Percentiles rank a stretch among this genome's conserved stretches.
phyloP scores from a whole-genome alignment of 169 alveolate species.

The Neospora caninum region DNA sequence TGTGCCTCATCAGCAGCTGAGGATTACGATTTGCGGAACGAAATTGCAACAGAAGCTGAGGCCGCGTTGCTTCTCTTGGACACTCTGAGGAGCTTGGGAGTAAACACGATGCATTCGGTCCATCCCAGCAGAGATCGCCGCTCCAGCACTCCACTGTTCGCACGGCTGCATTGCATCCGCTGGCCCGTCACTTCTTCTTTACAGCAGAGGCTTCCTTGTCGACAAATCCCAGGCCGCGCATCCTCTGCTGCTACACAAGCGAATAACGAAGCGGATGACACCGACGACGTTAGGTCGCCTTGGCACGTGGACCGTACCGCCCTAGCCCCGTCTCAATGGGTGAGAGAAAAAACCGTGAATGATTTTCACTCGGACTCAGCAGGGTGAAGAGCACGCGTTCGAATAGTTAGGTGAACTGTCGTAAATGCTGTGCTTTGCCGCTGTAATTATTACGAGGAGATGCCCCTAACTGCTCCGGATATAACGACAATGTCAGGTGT shows the following conservation, averaged over 20 bases:
- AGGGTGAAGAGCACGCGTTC: background rate
- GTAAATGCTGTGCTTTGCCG: too few relatives aligned
- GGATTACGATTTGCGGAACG: background rate
- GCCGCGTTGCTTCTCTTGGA: background rate
- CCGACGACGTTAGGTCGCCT: background rate
- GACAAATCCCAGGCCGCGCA: background rate
- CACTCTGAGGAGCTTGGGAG: background rate
- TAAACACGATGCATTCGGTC: background rate
- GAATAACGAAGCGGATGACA: background rate
- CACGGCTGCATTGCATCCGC: background rate
- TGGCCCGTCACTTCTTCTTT: background rate
- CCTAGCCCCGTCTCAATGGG: background rate
- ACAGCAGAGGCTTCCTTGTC: background rate
- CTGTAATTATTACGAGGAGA: too few relatives aligned
- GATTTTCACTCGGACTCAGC: background rate
- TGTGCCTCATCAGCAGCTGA: too few relatives aligned
- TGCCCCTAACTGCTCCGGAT: too few relatives aligned
- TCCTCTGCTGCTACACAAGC: background rate
- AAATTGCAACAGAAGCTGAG: background rate
- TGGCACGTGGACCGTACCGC: background rate
- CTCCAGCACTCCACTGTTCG: background rate
- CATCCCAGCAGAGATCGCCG: background rate
- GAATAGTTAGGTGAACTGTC: background rate
- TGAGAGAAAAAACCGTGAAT: background rate
- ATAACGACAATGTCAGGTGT: too few relatives aligned